phyloP scores from a whole-genome alignment of 164 flowering plant species.

The Liriodendron chinense region DNA sequence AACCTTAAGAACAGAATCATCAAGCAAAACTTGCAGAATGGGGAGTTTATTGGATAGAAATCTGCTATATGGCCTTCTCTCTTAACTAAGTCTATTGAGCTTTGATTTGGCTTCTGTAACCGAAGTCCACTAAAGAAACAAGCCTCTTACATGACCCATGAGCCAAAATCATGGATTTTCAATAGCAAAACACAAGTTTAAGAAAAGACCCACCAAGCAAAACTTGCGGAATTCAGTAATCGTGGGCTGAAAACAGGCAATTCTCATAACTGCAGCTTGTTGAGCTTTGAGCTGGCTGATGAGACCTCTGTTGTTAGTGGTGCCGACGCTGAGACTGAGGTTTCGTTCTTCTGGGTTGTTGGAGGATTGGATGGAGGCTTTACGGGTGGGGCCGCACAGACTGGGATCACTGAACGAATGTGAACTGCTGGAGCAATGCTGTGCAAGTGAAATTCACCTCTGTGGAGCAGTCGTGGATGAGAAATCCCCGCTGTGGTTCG shows the following conservation, averaged over 20 bases:
- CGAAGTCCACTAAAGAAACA: neutral
- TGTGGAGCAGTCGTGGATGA: slow-evolving; percentile 11
- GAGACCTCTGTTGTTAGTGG: slow-evolving; percentile 1
- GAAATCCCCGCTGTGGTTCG: neutral
- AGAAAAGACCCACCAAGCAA: neutral
- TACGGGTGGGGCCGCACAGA: slow-evolving; percentile 43
- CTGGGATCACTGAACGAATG: slow-evolving; percentile 49
- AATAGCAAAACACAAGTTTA: neutral
- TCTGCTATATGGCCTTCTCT: neutral
- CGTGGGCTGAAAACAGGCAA: neutral
- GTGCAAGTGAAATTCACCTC: slow-evolving; percentile 14
- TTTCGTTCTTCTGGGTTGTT: slow-evolving; percentile 14
- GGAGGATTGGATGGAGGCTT: slow-evolving; percentile 18
- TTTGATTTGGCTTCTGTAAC: neutral
- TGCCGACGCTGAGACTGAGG: slow-evolving; percentile 8
- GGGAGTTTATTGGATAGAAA: neutral
- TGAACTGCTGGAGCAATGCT: slow-evolving; percentile 49
- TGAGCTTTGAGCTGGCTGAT: slow-evolving; percentile 12
- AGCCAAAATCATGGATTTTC: neutral
- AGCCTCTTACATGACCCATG: too few species aligned
- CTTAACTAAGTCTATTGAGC: neutral
- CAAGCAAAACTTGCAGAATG: neutral
- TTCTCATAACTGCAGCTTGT: slow-evolving; percentile 8
- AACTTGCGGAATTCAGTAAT: neutral
- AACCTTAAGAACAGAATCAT: neutral